Conservation (phyloP, 306 rosid species). For the Medicago truncatula region DNA sequence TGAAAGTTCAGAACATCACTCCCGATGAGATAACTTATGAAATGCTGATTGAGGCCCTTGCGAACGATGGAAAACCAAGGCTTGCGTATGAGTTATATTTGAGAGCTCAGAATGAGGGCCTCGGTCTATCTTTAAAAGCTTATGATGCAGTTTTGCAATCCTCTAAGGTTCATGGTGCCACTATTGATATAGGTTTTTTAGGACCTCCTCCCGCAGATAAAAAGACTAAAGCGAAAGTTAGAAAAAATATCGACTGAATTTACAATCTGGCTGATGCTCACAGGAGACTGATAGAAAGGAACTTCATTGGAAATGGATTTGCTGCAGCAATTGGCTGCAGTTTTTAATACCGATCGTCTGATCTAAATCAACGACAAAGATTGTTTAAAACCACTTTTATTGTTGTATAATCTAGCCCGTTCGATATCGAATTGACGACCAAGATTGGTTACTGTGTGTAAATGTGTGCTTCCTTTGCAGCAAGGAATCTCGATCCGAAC, state of each 20-base stretch:
- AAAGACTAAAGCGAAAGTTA: constrained; percentile 45
- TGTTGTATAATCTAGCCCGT: not conserved
- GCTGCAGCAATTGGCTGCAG: not conserved
- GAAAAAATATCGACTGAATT: constrained; percentile 51
- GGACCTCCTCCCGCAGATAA: constrained; percentile 76
- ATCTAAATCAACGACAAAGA: not conserved
- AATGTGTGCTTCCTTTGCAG: not conserved
- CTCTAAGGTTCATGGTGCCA: constrained; percentile 58
- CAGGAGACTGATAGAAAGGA: constrained; percentile 53
- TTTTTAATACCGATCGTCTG: not conserved
- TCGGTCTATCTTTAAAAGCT: constrained; percentile 69
- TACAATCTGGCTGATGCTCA: constrained; percentile 50
- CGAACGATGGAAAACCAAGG: constrained; percentile 86
- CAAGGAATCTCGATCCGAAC: constrained; percentile 28
- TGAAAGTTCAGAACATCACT: constrained; percentile 74
- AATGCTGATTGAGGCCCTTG: constrained; percentile 86
- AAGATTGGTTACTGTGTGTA: not conserved
- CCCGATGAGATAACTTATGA: constrained; percentile 79
- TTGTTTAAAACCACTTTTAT: not conserved
- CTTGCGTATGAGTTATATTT: constrained; percentile 79
- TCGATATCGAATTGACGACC: not conserved
- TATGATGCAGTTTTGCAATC: constrained; percentile 72
- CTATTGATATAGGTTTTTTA: constrained; percentile 56
- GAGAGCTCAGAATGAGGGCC: constrained; percentile 73
- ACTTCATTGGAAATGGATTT: not conserved